Base-by-base conservation (phyloP, 805 yeast species). In the Starmerella geochares region DNA sequence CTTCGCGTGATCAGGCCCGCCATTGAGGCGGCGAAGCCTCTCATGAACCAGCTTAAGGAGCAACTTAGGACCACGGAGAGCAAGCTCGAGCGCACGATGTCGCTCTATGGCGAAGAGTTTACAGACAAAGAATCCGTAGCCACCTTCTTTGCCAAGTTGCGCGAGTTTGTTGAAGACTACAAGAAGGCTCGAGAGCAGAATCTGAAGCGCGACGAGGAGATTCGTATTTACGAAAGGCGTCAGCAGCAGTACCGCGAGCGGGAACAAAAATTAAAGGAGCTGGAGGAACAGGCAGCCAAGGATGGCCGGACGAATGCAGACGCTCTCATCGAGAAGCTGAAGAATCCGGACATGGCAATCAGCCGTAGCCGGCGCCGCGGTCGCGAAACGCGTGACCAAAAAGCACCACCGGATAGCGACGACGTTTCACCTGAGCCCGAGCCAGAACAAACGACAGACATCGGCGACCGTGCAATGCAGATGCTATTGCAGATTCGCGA, bases 101-200 rank as follows among this genome's bases (percentile, higher is more conserved):
- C 74, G 54, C 79, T 76, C 58, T 92, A 85, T 62, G 97, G 96
- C n/a, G 98, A 92, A 66, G 94, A 86, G 63, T 73, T 83, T 1
- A 67, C 64, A 8, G 96, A 90, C 64, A 69, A 75, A 33, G 71
- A 72, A 56, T 76, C 88, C 16, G 75, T 81, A 48, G 76, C 77
- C 52, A 68, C 79, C 0, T 90, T 92, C 59, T 86, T 90, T 62
- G 73, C 70, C 53, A 85, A 86, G 63, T 83, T 92, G 66, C 74
- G 83, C n/a, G 76, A 78, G 47, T 92, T 92, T 64, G 76, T 85
- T 1, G 70, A 69, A 33, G 94, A 86, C 60, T 94, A 83, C 67
- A 79, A 82, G 62, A 80, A 76, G 60, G 95, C 90, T 1, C 81
- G 81, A 46, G 70, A 73, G 27, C 95, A 88, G 57, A 92, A 94